Percentiles rank a stretch among this genome's conserved stretches.
Conservation (phyloP, 441 rosid species). For the Jatropha podagrica region DNA sequence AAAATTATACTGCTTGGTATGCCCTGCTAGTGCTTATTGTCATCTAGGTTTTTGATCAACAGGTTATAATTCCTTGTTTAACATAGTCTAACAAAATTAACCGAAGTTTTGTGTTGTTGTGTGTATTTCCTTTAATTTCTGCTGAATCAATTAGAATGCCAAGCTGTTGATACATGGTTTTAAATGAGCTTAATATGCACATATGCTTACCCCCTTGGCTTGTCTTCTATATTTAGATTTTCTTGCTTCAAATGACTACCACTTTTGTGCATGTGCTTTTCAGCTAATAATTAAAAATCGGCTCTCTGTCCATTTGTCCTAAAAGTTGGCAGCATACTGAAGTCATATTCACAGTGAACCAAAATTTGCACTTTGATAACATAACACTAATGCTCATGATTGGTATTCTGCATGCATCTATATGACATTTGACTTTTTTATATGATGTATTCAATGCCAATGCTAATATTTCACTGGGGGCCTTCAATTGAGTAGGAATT, state of each 20-base stretch:
- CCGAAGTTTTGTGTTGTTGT: not conserved
- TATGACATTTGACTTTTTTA: not conserved
- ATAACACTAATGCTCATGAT: not conserved
- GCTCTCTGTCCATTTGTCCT: not conserved
- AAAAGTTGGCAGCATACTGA: not conserved
- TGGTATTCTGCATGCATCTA: not conserved
- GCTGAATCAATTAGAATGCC: conserved; percentile 1
- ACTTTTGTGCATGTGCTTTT: not conserved
- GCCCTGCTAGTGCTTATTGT: not conserved
- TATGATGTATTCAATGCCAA: not conserved
- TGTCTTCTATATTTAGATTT: not conserved
- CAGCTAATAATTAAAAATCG: not conserved
- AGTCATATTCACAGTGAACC: not conserved
- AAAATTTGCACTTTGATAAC: conserved; percentile 1
- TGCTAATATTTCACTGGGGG: not conserved
- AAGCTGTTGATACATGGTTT: conserved; percentile 6
- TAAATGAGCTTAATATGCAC: conserved; percentile 9
- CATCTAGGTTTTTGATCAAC: not conserved
- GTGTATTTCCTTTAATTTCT: not conserved
- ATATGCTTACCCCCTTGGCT: not conserved
- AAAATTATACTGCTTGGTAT: not conserved
- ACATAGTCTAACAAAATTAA: not conserved
- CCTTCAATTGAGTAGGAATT: not conserved
- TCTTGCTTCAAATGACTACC: not conserved
- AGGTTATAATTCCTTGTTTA: conserved; percentile 2